Base-by-base conservation (phyloP, 2,329 filamentous ascomycete genomes). In the Nectriaceae sp. region DNA sequence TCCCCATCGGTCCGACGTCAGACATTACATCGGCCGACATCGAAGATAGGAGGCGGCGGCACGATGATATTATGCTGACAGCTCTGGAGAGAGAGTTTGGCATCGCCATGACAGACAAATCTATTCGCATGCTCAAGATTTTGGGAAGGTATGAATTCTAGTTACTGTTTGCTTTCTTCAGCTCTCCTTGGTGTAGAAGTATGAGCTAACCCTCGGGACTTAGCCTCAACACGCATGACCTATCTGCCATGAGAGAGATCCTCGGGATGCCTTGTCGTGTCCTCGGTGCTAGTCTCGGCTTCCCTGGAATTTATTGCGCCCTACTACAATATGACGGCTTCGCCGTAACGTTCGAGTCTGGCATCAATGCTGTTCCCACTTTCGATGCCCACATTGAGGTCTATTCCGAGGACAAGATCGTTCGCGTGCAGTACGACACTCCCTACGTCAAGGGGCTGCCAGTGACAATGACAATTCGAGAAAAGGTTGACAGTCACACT, bases 381-480 rank as follows among this genome's bases (percentile, higher is more conserved):
- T 82, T 82, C 42, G 79, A 82, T 45, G 76, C 78, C 0, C 70
- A 75, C 37, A 61, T 82, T 5, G 75, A 75, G 3, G 68, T 85
- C 0, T 85, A 82, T 53, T 75, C 75, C 0, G 61, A 69, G 15
- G 67, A 72, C 5, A 85, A 85, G 65, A 76, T 74, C 0, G 75
- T 85, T 0, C 71, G 67, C 2, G 69, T 85, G 11, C 60, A 76
- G 29, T 83, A 78, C 53, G 79, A 85, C 47, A 77, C 79, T 0
- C 82, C 82, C 0, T 83, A 77, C 47, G 69, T 83, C n/a, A 81
- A 80, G 54, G 79, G 75, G 0, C 63, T 82, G 2, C 75, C 77
- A 0, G 75, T 80, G 20, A 75, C 68, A 5, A 72, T 83, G 45
- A 65, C 63, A 0, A 65, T 82, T 8, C 59, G 70, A 5, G 78